These are phyloP conservation scores for Scedosporium aurantiacum DNA, from an alignment of 2,329 filamentous ascomycete species.

Conservation along the genomic window DNA sequence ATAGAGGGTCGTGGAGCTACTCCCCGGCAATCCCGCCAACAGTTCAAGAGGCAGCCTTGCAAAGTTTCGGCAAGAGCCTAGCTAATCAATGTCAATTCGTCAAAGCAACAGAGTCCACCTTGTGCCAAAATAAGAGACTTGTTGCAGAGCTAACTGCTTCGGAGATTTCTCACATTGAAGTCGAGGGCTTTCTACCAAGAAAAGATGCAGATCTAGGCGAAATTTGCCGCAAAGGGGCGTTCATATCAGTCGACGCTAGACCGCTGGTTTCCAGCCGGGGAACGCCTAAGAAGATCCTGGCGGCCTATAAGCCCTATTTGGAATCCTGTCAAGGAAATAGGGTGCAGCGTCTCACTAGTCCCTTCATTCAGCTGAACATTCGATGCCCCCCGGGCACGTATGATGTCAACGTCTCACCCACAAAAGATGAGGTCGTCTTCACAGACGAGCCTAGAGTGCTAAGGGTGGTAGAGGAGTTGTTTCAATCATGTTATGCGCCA, in stretches of 20 bases:
- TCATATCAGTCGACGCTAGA: constrained; percentile 57
- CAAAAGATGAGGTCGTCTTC: constrained; percentile 64
- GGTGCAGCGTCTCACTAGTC: constrained; percentile 28
- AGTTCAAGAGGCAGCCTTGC: constrained; percentile 47
- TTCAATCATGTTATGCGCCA: constrained; percentile 25
- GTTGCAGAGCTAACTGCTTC: background rate
- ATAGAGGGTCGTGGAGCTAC: constrained; percentile 47
- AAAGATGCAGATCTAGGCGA: constrained; percentile 30
- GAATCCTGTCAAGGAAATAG: constrained; percentile 15
- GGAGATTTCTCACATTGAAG: constrained; percentile 17
- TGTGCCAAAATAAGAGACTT: background rate
- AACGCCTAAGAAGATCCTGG: constrained; percentile 47
- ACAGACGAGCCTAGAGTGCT: constrained; percentile 37
- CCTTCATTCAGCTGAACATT: constrained; percentile 56
- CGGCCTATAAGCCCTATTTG: constrained; percentile 41
- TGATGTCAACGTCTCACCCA: constrained; percentile 60
- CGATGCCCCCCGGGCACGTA: constrained; percentile 51
- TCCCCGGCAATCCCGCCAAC: constrained; percentile 39
- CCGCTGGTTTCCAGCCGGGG: constrained; percentile 47
- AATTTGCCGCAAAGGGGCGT: constrained; percentile 38
- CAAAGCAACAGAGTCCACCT: constrained; percentile 15
- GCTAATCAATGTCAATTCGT: constrained; percentile 41
- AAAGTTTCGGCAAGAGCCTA: constrained; percentile 48
- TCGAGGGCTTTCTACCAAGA: constrained; percentile 49
- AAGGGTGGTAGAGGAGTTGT: constrained; percentile 34